These are phyloP conservation scores for Leucosporidium creatinivorum DNA, from an alignment of 768 basidiomycete genomes.

Conservation along the genomic window DNA sequence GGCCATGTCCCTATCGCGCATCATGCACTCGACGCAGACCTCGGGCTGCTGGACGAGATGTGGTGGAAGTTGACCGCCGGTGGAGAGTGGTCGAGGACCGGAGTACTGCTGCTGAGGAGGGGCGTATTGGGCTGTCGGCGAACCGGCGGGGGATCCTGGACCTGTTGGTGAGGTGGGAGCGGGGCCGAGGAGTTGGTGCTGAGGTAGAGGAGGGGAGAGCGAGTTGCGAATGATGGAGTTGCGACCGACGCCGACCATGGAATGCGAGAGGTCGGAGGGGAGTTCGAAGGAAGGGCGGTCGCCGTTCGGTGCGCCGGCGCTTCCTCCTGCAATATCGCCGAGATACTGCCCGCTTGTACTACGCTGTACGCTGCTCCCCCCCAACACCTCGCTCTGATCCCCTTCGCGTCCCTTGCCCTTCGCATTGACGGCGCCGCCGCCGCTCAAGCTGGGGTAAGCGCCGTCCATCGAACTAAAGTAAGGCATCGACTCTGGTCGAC, in stretches of 20 bases:
- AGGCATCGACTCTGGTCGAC: too few relatives aligned
- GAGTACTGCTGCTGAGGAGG: background rate
- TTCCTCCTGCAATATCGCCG: too few relatives aligned
- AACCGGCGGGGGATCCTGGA: background rate
- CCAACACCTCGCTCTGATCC: background rate
- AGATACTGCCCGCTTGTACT: too few relatives aligned
- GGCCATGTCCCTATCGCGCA: slow-evolving; percentile 97
- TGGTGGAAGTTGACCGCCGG: slow-evolving; percentile 9
- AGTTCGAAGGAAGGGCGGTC: background rate
- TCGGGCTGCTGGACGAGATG: slow-evolving; percentile 47
- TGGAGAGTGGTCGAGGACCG: background rate
- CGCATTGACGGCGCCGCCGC: background rate
- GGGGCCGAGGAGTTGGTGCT: slow-evolving; percentile 2
- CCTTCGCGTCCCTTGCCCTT: background rate
- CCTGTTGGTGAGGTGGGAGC: slow-evolving; percentile 15
- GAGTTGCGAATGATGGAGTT: slow-evolving; percentile 23
- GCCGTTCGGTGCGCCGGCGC: background rate
- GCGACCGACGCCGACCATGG: slow-evolving; percentile 24
- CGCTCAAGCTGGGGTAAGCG: background rate
- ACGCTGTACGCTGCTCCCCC: background rate
- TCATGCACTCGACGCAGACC: slow-evolving; percentile 91
- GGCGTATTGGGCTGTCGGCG: too few relatives aligned
- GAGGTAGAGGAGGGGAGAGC: slow-evolving; percentile 1
- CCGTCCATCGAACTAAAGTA: background rate
- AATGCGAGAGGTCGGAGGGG: background rate